Evolutionary conservation across 257 asterid genomes (phyloP).

Genomic region (Thymus mandschuricus): DNA sequence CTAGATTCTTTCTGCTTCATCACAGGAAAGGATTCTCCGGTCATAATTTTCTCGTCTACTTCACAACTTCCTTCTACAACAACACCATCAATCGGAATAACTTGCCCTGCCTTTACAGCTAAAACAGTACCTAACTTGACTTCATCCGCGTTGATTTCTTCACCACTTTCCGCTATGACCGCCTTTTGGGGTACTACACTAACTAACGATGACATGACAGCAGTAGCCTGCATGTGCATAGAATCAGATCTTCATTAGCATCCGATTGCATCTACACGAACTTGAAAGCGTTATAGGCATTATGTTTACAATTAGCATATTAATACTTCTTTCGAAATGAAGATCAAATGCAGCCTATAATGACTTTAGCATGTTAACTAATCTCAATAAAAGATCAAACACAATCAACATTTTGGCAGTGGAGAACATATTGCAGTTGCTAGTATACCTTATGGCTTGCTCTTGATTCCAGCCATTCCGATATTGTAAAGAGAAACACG

Average conservation of each 20-base stretch:
- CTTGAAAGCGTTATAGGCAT: neutral
- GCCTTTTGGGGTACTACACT: constrained; percentile 83
- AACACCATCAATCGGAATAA: constrained; percentile 79
- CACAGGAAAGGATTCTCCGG: constrained; percentile 93
- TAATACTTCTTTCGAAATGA: neutral
- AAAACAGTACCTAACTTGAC: constrained; percentile 63
- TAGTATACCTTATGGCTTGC: constrained; percentile 79
- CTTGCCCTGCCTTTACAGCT: constrained; percentile 82
- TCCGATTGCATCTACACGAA: neutral
- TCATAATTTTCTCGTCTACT: constrained; percentile 75
- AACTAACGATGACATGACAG: constrained; percentile 73
- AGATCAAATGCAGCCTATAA: neutral
- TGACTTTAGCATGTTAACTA: too few relatives aligned
- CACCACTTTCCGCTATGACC: constrained; percentile 71
- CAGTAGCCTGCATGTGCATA: constrained; percentile 41
- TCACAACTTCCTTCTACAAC: constrained; percentile 82
- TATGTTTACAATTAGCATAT: neutral
- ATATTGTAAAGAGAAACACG: constrained; percentile 75
- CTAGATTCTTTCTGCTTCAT: constrained; percentile 64
- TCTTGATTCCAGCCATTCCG: constrained; percentile 85
- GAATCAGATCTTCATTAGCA: neutral
- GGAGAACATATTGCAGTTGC: neutral
- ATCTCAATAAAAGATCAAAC: too few relatives aligned
- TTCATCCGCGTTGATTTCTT: constrained; percentile 66
- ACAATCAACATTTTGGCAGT: too few relatives aligned